Evolutionary conservation across 176 grass and related monocot genomes (phyloP).

Genomic region (Chloris gayana): DNA sequence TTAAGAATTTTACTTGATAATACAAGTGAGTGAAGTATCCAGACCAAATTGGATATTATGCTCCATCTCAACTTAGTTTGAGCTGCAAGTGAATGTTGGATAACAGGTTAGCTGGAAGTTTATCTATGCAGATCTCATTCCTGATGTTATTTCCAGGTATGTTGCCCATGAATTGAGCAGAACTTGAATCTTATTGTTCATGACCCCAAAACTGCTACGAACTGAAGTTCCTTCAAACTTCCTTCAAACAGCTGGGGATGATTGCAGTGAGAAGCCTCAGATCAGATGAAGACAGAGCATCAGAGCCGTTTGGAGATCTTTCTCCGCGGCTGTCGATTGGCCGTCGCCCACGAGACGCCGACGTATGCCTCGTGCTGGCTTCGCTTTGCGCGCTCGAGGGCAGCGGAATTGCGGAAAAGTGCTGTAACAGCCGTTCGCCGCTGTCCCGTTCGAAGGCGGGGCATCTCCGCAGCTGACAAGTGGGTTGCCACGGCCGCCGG

Average conservation of each 20-base stretch:
- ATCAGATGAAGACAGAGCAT: neutral
- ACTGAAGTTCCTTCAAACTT: neutral
- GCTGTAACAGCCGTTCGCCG: neutral
- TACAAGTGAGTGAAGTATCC: neutral
- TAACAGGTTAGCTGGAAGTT: neutral
- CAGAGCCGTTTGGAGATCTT: neutral
- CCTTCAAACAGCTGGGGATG: neutral
- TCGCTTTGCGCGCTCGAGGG: neutral
- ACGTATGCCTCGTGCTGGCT: neutral
- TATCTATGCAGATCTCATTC: neutral
- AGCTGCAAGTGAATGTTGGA: neutral
- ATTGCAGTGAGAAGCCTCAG: neutral
- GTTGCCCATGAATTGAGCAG: neutral
- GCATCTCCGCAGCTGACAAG: neutral
- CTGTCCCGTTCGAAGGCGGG: neutral
- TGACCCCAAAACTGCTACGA: neutral
- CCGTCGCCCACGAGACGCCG: neutral
- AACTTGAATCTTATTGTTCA: neutral
- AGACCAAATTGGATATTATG: neutral
- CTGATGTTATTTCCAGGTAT: neutral
- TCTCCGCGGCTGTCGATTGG: neutral
- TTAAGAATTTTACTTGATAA: neutral
- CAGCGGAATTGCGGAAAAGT: neutral
- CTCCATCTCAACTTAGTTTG: neutral
- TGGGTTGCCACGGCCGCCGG: neutral